A percentile compares a stretch with the other conserved stretches of the same genome.
Conservation (phyloP, 768 basidiomycete species). For the Aureoboletus auriporus region DNA sequence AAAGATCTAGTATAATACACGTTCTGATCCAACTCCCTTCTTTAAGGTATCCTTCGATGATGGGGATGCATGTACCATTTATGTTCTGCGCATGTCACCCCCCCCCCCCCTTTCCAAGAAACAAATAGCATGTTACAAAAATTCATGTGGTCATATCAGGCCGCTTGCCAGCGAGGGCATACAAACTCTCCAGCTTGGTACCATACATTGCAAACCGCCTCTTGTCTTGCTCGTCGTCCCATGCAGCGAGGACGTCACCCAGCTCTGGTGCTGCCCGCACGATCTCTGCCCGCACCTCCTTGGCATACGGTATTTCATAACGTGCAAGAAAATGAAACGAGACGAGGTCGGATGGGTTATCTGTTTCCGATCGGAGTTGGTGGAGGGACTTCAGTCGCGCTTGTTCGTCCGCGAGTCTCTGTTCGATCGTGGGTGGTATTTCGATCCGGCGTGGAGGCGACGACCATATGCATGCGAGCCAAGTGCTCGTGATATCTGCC, state of each 20-base stretch:
- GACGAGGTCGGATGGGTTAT: slow-evolving; percentile 24
- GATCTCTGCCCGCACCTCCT: slow-evolving; percentile 14
- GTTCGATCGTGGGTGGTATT: slow-evolving; percentile 33
- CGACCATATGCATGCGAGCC: slow-evolving; percentile 43
- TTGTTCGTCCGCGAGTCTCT: slow-evolving; percentile 35
- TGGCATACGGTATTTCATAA: slow-evolving; percentile 22
- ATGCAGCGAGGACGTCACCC: slow-evolving; percentile 14
- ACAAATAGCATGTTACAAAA: no score
- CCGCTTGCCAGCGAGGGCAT: slow-evolving; percentile 5
- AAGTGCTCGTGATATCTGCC: slow-evolving; percentile 47
- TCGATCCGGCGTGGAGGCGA: slow-evolving; percentile 12
- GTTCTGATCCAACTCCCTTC: no score
- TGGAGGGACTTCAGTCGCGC: slow-evolving; percentile 29
- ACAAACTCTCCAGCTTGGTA: slow-evolving; percentile 26
- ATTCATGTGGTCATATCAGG: no score
- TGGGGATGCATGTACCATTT: no score
- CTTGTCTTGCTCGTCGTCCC: slow-evolving; percentile 27
- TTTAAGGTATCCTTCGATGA: no score
- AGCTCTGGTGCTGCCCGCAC: slow-evolving; percentile 11
- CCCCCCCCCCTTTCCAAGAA: no score
- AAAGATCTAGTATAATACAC: no score
- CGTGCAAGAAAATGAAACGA: slow-evolving; percentile 23
- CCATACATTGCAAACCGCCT: slow-evolving; percentile 25
- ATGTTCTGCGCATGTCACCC: no score
- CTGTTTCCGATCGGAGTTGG: slow-evolving; percentile 13